phyloP scores from a whole-genome alignment of 1,139 yeast genomes.

The Magnusiomyces paraingens region DNA sequence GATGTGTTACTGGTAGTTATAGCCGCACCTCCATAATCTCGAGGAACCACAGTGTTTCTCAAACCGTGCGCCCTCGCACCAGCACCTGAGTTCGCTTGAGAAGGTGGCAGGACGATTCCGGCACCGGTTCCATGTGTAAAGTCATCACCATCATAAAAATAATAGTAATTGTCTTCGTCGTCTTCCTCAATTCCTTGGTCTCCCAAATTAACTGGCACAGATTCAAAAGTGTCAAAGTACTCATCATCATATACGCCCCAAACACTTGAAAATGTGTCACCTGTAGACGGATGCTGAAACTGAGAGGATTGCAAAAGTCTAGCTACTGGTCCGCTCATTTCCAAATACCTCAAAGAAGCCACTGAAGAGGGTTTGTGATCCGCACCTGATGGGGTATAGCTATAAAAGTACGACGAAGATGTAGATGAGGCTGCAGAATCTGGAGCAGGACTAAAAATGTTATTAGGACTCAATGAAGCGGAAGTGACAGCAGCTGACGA shows the following conservation, averaged over 20 bases:
- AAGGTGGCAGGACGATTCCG: background rate
- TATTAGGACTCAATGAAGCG: background rate
- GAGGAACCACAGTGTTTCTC: background rate
- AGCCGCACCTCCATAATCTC: background rate
- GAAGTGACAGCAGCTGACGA: background rate
- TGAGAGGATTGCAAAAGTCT: background rate
- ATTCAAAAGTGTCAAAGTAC: background rate
- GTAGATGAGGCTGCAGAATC: background rate
- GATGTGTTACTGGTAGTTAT: too few species aligned
- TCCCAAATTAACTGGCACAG: background rate
- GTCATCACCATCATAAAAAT: background rate
- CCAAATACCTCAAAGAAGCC: too few species aligned
- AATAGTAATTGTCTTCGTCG: background rate
- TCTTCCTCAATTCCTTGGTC: background rate
- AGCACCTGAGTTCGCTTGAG: background rate
- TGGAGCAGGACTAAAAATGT: background rate
- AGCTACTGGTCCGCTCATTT: background rate
- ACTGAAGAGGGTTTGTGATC: too few species aligned
- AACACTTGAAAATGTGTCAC: background rate
- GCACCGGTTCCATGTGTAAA: background rate
- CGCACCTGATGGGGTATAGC: background rate
- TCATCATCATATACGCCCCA: conserved; percentile 2
- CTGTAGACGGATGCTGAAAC: background rate
- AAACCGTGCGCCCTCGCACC: background rate
- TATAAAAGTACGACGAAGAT: background rate